phyloP scores from a whole-genome alignment of 768 basidiomycete genomes.

The Coprinellus aureogranulatus region DNA sequence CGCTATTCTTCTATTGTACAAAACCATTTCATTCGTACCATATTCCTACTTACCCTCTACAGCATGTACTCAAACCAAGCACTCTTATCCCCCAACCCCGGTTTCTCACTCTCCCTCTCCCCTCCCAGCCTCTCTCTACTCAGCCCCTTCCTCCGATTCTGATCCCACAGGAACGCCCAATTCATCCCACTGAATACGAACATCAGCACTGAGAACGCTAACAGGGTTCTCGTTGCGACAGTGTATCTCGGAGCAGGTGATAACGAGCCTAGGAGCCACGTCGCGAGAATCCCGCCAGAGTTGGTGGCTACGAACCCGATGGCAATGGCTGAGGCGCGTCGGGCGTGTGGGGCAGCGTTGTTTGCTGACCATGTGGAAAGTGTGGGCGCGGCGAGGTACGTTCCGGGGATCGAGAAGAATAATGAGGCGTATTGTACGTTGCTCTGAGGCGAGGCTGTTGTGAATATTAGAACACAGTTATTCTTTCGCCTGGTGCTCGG shows the following conservation, averaged over 20 bases:
- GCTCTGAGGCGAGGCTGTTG: constrained; percentile 31
- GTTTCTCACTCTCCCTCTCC: constrained; percentile 34
- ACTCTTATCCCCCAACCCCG: constrained; percentile 47
- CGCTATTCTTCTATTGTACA: too few species aligned
- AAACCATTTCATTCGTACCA: too few species aligned
- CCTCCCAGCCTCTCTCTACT: constrained; percentile 28
- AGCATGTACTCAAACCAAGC: constrained; percentile 56
- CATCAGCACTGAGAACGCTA: constrained; percentile 41
- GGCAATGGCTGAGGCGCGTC: constrained; percentile 59
- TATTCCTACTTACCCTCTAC: too few species aligned
- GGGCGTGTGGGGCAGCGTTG: constrained; percentile 54
- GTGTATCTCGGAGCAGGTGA: constrained; percentile 50
- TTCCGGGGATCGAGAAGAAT: constrained; percentile 41
- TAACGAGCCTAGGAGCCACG: constrained; percentile 55
- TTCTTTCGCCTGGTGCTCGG: too few species aligned
- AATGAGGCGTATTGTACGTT: constrained; percentile 51
- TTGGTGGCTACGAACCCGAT: constrained; percentile 59
- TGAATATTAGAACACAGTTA: too few species aligned
- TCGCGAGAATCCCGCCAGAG: constrained; percentile 57
- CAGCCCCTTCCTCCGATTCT: constrained; percentile 46
- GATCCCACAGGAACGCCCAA: constrained; percentile 35
- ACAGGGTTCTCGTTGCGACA: constrained; percentile 42
- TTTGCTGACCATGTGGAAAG: constrained; percentile 61
- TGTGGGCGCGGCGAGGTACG: constrained; percentile 53
- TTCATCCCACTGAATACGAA: constrained; percentile 36